A percentile compares a stretch with the other conserved stretches of the same genome.
These are phyloP conservation scores for Paramarasmius palmivorus DNA, from an alignment of 1,284 basidiomycete species.

Conservation along the genomic window DNA sequence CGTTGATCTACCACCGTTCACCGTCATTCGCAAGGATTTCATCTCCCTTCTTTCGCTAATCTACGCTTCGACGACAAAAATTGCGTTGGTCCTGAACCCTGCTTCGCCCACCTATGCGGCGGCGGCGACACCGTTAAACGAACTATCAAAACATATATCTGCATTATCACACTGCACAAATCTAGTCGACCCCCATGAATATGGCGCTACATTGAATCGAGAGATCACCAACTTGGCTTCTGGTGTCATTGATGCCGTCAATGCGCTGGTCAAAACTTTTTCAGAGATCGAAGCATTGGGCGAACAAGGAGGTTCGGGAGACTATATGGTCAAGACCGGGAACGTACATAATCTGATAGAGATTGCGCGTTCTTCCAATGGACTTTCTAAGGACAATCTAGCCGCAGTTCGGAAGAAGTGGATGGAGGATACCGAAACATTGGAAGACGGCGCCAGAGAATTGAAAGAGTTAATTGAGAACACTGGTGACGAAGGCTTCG, in stretches of 20 bases:
- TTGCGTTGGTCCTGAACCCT: slow-evolving; percentile 66
- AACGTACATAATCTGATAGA: slow-evolving; percentile 67
- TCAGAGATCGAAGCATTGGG: slow-evolving; percentile 26
- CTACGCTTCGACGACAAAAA: slow-evolving; percentile 62
- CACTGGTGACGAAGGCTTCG: slow-evolving; percentile 26
- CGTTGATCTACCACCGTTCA: slow-evolving; percentile 29
- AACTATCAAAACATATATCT: slow-evolving; percentile 53
- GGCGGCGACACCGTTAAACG: slow-evolving; percentile 54
- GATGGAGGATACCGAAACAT: slow-evolving; percentile 52
- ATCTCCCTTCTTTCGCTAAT: slow-evolving; percentile 61
- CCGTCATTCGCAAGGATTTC: slow-evolving; percentile 55
- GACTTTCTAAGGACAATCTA: slow-evolving; percentile 57
- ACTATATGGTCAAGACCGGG: slow-evolving; percentile 64
- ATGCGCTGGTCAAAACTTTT: slow-evolving; percentile 42
- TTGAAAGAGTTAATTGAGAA: slow-evolving; percentile 55
- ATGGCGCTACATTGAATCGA: slow-evolving; percentile 56
- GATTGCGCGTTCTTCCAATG: slow-evolving; percentile 42
- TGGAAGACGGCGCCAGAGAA: slow-evolving; percentile 65
- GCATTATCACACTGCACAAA: slow-evolving; percentile 59
- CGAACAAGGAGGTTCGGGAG: slow-evolving; percentile 32
- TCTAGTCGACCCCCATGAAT: slow-evolving; percentile 43
- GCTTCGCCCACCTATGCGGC: slow-evolving; percentile 56
- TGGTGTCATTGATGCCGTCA: slow-evolving; percentile 49
- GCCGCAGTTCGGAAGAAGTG: slow-evolving; percentile 60
- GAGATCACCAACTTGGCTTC: slow-evolving; percentile 44